Evolutionary conservation across 441 rosid genomes (phyloP), one percentile per base, ranked within the genome.

Genomic region (Melastoma candidum): DNA sequence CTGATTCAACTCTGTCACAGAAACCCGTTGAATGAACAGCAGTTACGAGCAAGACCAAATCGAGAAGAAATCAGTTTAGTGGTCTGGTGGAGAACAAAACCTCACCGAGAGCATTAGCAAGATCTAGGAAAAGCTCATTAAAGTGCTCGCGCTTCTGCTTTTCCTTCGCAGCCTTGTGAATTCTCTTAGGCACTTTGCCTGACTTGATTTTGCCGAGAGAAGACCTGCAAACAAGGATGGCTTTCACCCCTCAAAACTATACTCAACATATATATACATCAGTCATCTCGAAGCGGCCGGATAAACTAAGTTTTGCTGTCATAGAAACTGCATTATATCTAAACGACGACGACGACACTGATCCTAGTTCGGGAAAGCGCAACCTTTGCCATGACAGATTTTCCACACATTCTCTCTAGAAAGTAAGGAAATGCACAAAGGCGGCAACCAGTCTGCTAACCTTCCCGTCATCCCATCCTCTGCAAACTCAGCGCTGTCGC

Each of bases 71-170:
- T 36, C 41, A 36, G 41, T 2, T 36, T 36, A 36, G 6, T 3
- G 8, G 6, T 36, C 8, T 2, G 8, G 12, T 41, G 24, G 46
- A 58, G 54, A 64, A 57, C 48, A 62, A 54, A 11, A 4, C 41
- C 41, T 67, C 83, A 92, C 98, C 97, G 24, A 88, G 80, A 26
- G 85, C 78, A 63, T 49, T 64, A 11, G 85, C 98, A 60, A 92
- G 80, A 45, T 88, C 86, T 63, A 77, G 57, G 70, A 92, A 92
- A 46, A 85, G 92, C 39, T 85, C 95, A 65, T 88, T 92, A 77
- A 92, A 72, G 61, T 82, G 92, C 74, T 88, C 98, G 3, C 98
- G 98, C 73, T 92, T 92, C 69, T 79, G 77, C 73, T 80, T 88
- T 84, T 92, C 98, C 63, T 92, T 73, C 77, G 79, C 94, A 14